Evolutionary conservation across 331 rosid genomes (phyloP).

Genomic region (Pyrus hybrid): DNA sequence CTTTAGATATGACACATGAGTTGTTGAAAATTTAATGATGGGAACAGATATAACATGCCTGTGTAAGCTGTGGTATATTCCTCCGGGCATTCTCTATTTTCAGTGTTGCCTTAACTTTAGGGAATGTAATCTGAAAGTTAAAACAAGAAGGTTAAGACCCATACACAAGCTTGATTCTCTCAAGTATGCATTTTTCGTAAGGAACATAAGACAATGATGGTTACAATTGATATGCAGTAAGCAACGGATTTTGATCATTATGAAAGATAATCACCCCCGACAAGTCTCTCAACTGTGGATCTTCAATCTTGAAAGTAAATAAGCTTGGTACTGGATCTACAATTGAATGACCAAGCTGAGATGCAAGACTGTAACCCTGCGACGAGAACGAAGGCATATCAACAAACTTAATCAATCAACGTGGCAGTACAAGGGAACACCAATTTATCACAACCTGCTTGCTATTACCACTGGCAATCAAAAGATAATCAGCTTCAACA

Average conservation of each 20-base stretch:
- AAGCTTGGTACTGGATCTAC: conserved; percentile 92
- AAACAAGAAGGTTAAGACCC: background rate
- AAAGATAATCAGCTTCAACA: conserved; percentile 71
- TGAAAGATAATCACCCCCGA: conserved; percentile 62
- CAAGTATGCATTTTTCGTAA: background rate
- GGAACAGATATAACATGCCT: conserved; percentile 35
- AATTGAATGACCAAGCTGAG: conserved; percentile 89
- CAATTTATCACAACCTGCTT: conserved; percentile 56
- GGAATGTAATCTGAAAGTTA: conserved; percentile 58
- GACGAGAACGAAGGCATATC: conserved; percentile 18
- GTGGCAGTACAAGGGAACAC: conserved; percentile 18
- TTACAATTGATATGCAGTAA: background rate
- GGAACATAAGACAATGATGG: background rate
- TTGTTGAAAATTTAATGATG: conserved; percentile 11
- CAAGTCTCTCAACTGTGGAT: conserved; percentile 54
- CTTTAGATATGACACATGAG: background rate
- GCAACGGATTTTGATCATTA: conserved; percentile 10
- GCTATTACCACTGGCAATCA: conserved; percentile 85
- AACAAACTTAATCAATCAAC: conserved; percentile 10
- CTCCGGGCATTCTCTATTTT: conserved; percentile 48
- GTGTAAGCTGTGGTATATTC: conserved; percentile 70
- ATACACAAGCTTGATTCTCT: background rate
- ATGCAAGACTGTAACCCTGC: conserved; percentile 79
- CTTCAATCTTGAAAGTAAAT: conserved; percentile 82
- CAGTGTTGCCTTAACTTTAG: conserved; percentile 69